These are phyloP conservation scores for Aureobasidium sp. DNA, from an alignment of 2,329 filamentous ascomycete genomes.

Conservation along the genomic window DNA sequence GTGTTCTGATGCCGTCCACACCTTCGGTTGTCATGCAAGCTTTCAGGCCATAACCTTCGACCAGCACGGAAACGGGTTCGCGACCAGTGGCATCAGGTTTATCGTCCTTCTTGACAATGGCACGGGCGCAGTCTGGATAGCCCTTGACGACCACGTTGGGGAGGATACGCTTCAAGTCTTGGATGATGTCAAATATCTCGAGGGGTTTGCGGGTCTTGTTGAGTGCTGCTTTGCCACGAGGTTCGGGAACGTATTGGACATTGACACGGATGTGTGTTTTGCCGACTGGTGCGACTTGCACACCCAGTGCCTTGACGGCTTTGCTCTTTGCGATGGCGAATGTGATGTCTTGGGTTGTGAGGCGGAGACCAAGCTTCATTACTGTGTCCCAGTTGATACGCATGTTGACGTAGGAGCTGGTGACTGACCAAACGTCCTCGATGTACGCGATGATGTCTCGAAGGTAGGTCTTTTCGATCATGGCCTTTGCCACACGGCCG, in stretches of 20 bases:
- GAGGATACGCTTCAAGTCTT: slow-evolving; percentile 73
- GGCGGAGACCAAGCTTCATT: slow-evolving; percentile 70
- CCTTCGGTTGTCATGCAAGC: slow-evolving; percentile 91
- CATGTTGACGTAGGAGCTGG: slow-evolving; percentile 68
- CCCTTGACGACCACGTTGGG: slow-evolving; percentile 82
- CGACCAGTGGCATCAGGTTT: slow-evolving; percentile 57
- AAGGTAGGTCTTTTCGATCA: slow-evolving; percentile 91
- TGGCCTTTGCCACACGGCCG: slow-evolving; percentile 83
- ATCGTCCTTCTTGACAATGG: slow-evolving; percentile 78
- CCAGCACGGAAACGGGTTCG: slow-evolving; percentile 51
- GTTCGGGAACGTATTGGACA: slow-evolving; percentile 49
- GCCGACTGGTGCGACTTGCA: slow-evolving; percentile 22
- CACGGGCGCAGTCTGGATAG: slow-evolving; percentile 75
- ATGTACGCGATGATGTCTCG: slow-evolving; percentile 72
- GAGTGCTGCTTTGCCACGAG: slow-evolving; percentile 36
- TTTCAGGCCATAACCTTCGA: slow-evolving; percentile 88
- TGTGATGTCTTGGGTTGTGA: slow-evolving; percentile 65
- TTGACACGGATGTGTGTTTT: slow-evolving; percentile 56
- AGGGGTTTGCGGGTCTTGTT: slow-evolving; percentile 42
- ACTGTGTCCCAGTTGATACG: slow-evolving; percentile 74
- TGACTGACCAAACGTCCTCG: slow-evolving; percentile 79
- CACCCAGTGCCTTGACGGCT: slow-evolving; percentile 58
- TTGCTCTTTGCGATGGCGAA: slow-evolving; percentile 70
- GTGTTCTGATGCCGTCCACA: slow-evolving; percentile 66
- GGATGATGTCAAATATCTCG: slow-evolving; percentile 66